Evolutionary conservation across 2,329 filamentous ascomycete genomes (phyloP).

Genomic region (Xylariaceae sp.): DNA sequence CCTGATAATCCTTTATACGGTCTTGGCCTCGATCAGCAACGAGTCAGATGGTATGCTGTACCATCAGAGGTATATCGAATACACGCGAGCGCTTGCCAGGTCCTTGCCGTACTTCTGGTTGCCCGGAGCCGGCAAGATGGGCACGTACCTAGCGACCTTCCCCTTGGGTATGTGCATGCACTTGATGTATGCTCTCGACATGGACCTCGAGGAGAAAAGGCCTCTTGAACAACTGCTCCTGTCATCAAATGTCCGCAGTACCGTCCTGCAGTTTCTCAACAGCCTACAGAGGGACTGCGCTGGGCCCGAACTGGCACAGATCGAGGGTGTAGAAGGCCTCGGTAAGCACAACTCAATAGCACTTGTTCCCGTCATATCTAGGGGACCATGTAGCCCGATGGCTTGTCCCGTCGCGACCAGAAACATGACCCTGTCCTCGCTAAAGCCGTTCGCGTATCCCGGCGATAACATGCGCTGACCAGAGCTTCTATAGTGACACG

Average conservation of each 20-base stretch:
- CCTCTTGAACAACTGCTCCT: slow-evolving; percentile 3
- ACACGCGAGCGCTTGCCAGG: slow-evolving; percentile 6
- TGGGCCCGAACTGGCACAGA: slow-evolving; percentile 1
- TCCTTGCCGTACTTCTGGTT: slow-evolving; percentile 13
- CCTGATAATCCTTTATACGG: no score
- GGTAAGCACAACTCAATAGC: not conserved
- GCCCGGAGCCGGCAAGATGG: slow-evolving; percentile 6
- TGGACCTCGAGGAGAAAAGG: slow-evolving; percentile 3
- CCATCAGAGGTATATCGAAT: slow-evolving; percentile 4
- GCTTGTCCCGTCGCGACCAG: no score
- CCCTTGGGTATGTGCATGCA: slow-evolving; percentile 8
- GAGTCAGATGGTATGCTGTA: not conserved
- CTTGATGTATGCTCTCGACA: slow-evolving; percentile 1
- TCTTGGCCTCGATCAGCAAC: slow-evolving; percentile 1
- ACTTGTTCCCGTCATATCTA: not conserved
- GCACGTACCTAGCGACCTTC: slow-evolving; percentile 7
- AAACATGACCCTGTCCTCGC: no score
- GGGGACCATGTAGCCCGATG: no score
- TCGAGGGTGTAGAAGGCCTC: slow-evolving; percentile 6
- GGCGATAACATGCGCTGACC: no score
- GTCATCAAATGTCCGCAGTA: not conserved
- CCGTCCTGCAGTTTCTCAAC: slow-evolving; percentile 5
- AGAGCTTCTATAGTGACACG: no score
- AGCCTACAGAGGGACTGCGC: slow-evolving; percentile 8
- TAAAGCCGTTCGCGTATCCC: no score